These are phyloP conservation scores for Ustilago tritici DNA, from an alignment of 1,284 basidiomycete species.

Conservation along the genomic window DNA sequence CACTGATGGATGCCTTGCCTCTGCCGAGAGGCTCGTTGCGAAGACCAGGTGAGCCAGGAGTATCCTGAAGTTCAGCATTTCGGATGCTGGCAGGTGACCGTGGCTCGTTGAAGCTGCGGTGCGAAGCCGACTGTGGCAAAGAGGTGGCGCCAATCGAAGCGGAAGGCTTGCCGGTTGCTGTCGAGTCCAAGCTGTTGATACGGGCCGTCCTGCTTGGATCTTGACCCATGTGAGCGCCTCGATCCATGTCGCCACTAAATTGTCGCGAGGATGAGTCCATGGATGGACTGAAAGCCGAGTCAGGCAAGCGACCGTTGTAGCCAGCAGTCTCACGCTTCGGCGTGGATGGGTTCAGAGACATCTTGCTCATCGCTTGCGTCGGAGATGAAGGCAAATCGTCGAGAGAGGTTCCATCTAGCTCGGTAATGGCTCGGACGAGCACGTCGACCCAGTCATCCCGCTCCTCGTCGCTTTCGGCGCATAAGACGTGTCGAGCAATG, in stretches of 20 bases:
- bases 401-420: slow-evolving; percentile 35
- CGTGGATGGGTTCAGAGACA: slow-evolving; percentile 28
- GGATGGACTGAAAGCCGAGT: slow-evolving; percentile 34
- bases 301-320: slow-evolving; percentile 23
- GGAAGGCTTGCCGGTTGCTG: slow-evolving; percentile 22
- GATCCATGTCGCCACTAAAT: slow-evolving; percentile 17
- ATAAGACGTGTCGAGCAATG: slow-evolving; percentile 87
- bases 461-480: slow-evolving; percentile 92
- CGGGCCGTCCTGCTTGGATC: slow-evolving; percentile 23
- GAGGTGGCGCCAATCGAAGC: slow-evolving; percentile 22
- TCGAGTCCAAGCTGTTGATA: slow-evolving; percentile 41
- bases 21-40: slow-evolving; percentile 31
- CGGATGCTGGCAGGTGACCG: slow-evolving; percentile 28
- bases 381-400: slow-evolving; percentile 37
- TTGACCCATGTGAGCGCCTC: slow-evolving; percentile 14
- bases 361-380: slow-evolving; percentile 41
- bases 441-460: slow-evolving; percentile 95
- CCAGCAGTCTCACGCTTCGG: slow-evolving; percentile 19
- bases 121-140: slow-evolving; percentile 36
- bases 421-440: slow-evolving; percentile 73
- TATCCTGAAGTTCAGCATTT: slow-evolving; percentile 28
- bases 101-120: slow-evolving; percentile 47
- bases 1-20: slow-evolving; percentile 80
- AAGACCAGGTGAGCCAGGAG: slow-evolving; percentile 38
- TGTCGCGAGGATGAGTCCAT: slow-evolving; percentile 19